Percentiles rank a stretch among this genome's conserved stretches.
Conservation (phyloP, 768 basidiomycete genomes). For the Termitomyces heimii region DNA sequence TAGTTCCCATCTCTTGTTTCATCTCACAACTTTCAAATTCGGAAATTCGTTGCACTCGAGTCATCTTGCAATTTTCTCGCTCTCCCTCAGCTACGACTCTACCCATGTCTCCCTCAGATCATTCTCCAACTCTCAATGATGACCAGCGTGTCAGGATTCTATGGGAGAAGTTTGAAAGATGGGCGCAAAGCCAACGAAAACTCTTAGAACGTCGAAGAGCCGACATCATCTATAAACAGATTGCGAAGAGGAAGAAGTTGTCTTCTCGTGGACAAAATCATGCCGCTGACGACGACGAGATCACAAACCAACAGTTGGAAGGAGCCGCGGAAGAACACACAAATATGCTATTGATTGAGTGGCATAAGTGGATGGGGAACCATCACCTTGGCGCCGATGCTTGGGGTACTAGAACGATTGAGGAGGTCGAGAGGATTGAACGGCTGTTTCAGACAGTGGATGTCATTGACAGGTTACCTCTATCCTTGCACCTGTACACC, state of each 20-base stretch:
- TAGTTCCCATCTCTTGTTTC: constrained; percentile 29
- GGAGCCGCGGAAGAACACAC: constrained; percentile 27
- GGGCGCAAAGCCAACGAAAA: constrained; percentile 21
- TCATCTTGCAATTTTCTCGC: constrained; percentile 22
- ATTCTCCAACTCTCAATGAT: constrained; percentile 8
- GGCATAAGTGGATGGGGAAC: constrained; percentile 29
- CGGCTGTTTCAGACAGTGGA: constrained; percentile 29
- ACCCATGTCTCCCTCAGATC: constrained; percentile 15
- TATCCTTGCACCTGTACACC: constrained; percentile 7
- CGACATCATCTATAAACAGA: constrained; percentile 22
- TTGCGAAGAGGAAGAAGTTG: constrained; percentile 18
- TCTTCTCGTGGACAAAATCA: constrained; percentile 13
- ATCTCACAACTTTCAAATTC: constrained; percentile 21
- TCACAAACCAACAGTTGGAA: constrained; percentile 22
- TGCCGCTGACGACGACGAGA: constrained; percentile 26
- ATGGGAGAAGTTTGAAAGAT: constrained; percentile 30
- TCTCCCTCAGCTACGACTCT: constrained; percentile 11
- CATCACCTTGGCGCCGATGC: constrained; percentile 33
- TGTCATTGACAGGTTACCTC: constrained; percentile 25
- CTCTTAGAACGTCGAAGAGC: constrained; percentile 18
- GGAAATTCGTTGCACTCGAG: constrained; percentile 25
- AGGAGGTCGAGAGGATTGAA: constrained; percentile 28
- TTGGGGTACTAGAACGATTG: constrained; percentile 37
- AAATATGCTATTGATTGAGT: constrained; percentile 29
- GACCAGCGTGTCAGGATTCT: constrained; percentile 23